A percentile compares a stretch with the other conserved stretches of the same genome.
Evolutionary conservation across 192 early-diverging fungal genomes (phyloP).

Genomic region (Backusella australiensis): DNA sequence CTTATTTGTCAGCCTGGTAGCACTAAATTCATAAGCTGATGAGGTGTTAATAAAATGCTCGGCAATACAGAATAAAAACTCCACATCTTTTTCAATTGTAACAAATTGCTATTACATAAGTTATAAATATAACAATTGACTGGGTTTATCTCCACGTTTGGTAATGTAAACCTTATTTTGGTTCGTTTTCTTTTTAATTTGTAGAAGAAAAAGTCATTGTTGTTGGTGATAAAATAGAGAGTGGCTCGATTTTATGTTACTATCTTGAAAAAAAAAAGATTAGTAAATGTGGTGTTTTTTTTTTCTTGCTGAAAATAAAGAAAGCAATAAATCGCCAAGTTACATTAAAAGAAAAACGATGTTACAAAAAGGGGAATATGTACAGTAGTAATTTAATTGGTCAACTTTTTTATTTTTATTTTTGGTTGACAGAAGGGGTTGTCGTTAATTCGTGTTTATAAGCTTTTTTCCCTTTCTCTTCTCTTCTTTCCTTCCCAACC

Average conservation of each 20-base stretch:
- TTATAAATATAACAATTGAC: neutral
- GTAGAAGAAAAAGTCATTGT: neutral
- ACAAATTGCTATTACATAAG: neutral
- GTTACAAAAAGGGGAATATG: neutral
- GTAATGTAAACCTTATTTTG: neutral
- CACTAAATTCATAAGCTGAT: neutral
- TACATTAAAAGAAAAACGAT: neutral
- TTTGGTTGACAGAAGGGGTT: neutral
- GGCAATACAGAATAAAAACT: neutral
- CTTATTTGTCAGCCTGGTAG: neutral
- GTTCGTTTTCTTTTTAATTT: neutral
- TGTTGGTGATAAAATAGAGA: neutral
- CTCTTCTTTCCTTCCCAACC: neutral
- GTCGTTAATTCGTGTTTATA: neutral
- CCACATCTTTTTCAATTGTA: constrained; percentile 4
- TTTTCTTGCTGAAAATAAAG: neutral
- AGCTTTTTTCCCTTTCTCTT: neutral
- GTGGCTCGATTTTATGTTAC: neutral
- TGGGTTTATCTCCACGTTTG: neutral
- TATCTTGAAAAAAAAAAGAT: neutral
- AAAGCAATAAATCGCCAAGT: too few species aligned
- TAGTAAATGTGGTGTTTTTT: neutral
- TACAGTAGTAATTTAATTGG: neutral
- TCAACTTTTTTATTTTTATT: neutral
- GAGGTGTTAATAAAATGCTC: neutral